phyloP scores from a whole-genome alignment of 163 green algal species.

The Prototheca cutis region DNA sequence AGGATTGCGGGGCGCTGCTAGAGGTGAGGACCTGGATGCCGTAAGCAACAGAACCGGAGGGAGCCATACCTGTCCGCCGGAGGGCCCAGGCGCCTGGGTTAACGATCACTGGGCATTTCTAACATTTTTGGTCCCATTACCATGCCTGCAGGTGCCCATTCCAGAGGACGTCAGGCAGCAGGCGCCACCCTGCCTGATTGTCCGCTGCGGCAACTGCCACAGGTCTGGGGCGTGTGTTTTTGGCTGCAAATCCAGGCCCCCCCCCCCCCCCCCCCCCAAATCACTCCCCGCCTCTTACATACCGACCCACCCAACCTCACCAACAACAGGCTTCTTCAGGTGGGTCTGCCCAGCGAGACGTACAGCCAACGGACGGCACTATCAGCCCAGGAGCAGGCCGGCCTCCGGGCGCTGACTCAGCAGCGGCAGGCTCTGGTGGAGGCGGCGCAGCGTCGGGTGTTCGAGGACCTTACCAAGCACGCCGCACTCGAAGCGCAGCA shows the following conservation, averaged over 20 bases:
- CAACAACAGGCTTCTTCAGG: conserved; percentile 2
- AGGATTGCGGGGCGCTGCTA: conserved; percentile 3
- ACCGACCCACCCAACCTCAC: too few species aligned
- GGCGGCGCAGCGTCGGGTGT: neutral
- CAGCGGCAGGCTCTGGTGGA: neutral
- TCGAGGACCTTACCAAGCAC: neutral
- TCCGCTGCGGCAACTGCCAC: conserved; percentile 10
- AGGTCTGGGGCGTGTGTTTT: conserved; percentile 3
- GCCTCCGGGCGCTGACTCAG: conserved; percentile 1
- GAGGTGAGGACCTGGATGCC: neutral
- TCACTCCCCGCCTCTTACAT: too few species aligned
- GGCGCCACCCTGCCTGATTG: neutral
- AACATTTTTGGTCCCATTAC: too few species aligned
- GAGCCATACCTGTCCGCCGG: too few species aligned
- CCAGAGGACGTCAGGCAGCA: conserved; percentile 5
- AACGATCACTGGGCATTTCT: too few species aligned
- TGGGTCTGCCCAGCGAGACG: neutral
- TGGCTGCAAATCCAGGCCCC: too few species aligned
- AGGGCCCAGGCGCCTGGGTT: too few species aligned
- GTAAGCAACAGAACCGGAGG: too few species aligned
- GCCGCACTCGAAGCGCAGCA: conserved; percentile 1
- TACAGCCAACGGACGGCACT: neutral
- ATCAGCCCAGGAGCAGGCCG: too few species aligned
- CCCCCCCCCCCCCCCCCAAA: too few species aligned
- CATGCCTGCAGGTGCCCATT: conserved; percentile 12